Conservation (phyloP, 768 basidiomycete species). For the Leccinum aurantiacum region DNA sequence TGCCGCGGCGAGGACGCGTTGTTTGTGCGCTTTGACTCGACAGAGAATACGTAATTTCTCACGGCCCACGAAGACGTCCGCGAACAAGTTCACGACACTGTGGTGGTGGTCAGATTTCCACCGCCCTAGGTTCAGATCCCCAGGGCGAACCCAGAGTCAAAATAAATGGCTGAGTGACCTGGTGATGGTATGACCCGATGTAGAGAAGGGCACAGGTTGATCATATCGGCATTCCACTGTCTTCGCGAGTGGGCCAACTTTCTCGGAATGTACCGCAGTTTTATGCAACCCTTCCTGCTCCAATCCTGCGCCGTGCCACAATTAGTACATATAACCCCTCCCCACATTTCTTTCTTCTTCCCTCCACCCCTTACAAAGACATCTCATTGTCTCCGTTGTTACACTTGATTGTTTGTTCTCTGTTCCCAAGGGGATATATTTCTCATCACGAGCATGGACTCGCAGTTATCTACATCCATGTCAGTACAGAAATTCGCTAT, state of each 20-base stretch:
- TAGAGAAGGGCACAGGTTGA: constrained; percentile 17
- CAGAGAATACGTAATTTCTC: constrained; percentile 23
- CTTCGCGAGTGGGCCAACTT: constrained; percentile 10
- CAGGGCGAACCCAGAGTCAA: too few species aligned
- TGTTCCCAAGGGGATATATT: constrained; percentile 20
- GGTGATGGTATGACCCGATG: constrained; percentile 13
- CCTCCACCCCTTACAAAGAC: background rate
- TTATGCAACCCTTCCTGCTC: constrained; percentile 24
- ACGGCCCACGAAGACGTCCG: constrained; percentile 4
- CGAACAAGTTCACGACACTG: too few species aligned
- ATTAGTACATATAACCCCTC: constrained; percentile 27
- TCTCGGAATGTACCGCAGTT: constrained; percentile 36
- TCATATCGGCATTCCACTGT: constrained; percentile 10
- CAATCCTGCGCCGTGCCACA: constrained; percentile 28
- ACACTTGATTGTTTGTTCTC: constrained; percentile 13
- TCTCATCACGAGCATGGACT: constrained; percentile 15
- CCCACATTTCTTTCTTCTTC: constrained; percentile 5
- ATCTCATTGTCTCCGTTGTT: constrained; percentile 5
- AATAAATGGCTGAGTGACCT: constrained; percentile 1
- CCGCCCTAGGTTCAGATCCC: too few species aligned
- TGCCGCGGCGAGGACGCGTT: constrained; percentile 22
- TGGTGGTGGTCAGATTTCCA: too few species aligned
- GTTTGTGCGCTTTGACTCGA: constrained; percentile 16
- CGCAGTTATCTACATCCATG: constrained; percentile 15
- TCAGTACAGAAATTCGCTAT: constrained; percentile 29